Evolutionary conservation across 148 eudicot species (phyloP).

Genomic region (Talinum fruticosum): DNA sequence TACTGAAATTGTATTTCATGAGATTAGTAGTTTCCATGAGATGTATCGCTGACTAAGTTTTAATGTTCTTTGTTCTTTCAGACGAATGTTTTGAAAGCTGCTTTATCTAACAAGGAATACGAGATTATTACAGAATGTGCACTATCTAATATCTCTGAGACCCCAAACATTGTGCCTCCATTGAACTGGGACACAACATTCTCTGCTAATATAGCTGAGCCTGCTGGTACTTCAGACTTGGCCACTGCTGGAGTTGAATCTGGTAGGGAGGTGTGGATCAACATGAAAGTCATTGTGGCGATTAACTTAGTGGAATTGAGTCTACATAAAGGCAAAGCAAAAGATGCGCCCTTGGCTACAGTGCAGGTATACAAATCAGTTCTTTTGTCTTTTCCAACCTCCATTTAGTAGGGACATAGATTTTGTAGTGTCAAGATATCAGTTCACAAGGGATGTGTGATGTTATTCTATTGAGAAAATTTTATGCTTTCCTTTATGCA

Average conservation of each 20-base stretch:
- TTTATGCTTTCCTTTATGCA: too few species aligned
- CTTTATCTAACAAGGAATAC: slow-evolving; percentile 79
- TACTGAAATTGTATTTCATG: neutral
- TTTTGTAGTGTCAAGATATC: neutral
- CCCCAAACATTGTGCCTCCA: slow-evolving; percentile 62
- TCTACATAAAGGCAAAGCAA: slow-evolving; percentile 67
- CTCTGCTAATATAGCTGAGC: slow-evolving; percentile 35
- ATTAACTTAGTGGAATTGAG: slow-evolving; percentile 73
- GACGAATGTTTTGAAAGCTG: slow-evolving; percentile 83
- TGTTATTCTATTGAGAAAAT: too few species aligned
- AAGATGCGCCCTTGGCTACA: slow-evolving; percentile 78
- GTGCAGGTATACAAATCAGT: slow-evolving; percentile 54
- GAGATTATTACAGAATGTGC: slow-evolving; percentile 94
- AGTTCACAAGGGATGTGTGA: neutral
- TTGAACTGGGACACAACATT: slow-evolving; percentile 37
- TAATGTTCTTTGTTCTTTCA: slow-evolving; percentile 31
- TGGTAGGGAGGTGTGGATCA: slow-evolving; percentile 46
- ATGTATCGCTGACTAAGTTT: neutral
- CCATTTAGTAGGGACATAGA: neutral
- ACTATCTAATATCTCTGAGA: slow-evolving; percentile 72
- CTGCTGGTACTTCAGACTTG: slow-evolving; percentile 34
- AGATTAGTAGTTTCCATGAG: slow-evolving; percentile 6
- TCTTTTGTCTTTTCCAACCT: neutral
- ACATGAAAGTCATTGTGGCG: slow-evolving; percentile 63
- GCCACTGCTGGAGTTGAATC: slow-evolving; percentile 40